Conservation (phyloP, 352 stramenopile genomes). For the Phytopythium cucurbitacearum region DNA sequence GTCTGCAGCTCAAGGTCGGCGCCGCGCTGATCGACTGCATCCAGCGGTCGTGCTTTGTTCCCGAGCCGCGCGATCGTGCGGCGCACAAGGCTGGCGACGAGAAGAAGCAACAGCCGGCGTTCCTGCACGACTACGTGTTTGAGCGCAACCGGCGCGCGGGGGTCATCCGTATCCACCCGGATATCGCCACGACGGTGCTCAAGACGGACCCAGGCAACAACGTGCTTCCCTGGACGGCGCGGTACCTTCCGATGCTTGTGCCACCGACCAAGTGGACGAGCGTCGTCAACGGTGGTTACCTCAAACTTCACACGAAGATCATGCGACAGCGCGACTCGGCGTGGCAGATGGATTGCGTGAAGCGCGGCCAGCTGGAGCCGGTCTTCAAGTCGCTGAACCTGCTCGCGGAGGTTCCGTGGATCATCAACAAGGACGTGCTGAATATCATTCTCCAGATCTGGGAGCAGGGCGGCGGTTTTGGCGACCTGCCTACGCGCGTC, state of each 20-base stretch:
- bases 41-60: conserved; percentile 76
- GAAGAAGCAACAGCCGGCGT: conserved; percentile 43
- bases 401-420: conserved; percentile 91
- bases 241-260: conserved; percentile 96
- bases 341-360: conserved; percentile 88
- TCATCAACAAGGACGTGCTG: conserved; percentile 94
- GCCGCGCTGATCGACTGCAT: conserved; percentile 74
- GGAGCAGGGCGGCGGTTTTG: conserved; percentile 88
- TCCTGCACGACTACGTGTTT: conserved; percentile 78
- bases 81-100: conserved; percentile 14
- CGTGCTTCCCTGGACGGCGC: conserved; percentile 70
- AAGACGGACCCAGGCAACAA: conserved; percentile 50
- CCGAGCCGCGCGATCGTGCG: conserved; percentile 12
- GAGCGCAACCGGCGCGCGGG: conserved; percentile 74
- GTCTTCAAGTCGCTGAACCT: conserved; percentile 92
- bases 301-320: conserved; percentile 90
- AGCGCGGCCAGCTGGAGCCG: conserved; percentile 75
- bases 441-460: conserved; percentile 90
- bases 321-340: conserved; percentile 87
- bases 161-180: conserved; percentile 70
- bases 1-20: conserved; percentile 89
- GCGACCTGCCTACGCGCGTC: conserved; percentile 88
- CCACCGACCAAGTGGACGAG: conserved; percentile 90
- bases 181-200: conserved; percentile 49
- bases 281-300: conserved; percentile 91